These are phyloP conservation scores for Podaxis sp. DNA, from an alignment of 768 basidiomycete genomes.

Conservation along the genomic window DNA sequence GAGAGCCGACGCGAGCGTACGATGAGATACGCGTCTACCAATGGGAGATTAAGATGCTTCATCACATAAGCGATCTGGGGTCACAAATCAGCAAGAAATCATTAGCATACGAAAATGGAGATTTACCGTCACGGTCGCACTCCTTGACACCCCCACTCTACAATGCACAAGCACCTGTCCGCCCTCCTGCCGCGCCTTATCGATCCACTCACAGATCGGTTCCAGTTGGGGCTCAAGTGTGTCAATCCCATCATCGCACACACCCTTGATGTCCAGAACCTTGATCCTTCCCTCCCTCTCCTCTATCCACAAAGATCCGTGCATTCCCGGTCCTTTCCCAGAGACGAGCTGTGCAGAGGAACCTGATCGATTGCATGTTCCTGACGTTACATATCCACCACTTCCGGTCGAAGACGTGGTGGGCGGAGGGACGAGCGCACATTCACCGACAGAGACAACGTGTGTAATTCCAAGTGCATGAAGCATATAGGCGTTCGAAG, in stretches of 20 bases:
- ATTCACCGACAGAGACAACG: constrained; percentile 96
- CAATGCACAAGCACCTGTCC: constrained; percentile 96
- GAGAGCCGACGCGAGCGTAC: constrained; percentile 88
- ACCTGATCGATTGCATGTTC: constrained; percentile 29
- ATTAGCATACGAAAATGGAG: constrained; percentile 3
- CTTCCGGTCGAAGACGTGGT: constrained; percentile 31
- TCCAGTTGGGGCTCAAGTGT: constrained; percentile 87
- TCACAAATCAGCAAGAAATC: not conserved
- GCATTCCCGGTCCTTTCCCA: constrained; percentile 48
- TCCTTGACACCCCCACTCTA: constrained; percentile 96
- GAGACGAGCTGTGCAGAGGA: constrained; percentile 36
- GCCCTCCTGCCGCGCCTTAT: constrained; percentile 75
- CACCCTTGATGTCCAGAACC: constrained; percentile 87
- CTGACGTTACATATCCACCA: constrained; percentile 16
- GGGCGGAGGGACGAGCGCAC: constrained; percentile 81
- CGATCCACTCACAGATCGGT: constrained; percentile 92
- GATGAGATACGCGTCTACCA: constrained; percentile 92
- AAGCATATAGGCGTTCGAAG: constrained; percentile 93
- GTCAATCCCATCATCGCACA: constrained; percentile 97
- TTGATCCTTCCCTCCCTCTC: constrained; percentile 88
- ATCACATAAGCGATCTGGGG: constrained; percentile 92
- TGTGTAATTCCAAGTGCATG: constrained; percentile 95
- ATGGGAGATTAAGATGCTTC: constrained; percentile 82
- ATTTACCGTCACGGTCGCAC: constrained; percentile 87
- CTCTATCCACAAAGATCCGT: constrained; percentile 84